These are phyloP conservation scores for Conoideocrella luteorostrata DNA, from an alignment of 2,329 filamentous ascomycete genomes.

Conservation along the genomic window DNA sequence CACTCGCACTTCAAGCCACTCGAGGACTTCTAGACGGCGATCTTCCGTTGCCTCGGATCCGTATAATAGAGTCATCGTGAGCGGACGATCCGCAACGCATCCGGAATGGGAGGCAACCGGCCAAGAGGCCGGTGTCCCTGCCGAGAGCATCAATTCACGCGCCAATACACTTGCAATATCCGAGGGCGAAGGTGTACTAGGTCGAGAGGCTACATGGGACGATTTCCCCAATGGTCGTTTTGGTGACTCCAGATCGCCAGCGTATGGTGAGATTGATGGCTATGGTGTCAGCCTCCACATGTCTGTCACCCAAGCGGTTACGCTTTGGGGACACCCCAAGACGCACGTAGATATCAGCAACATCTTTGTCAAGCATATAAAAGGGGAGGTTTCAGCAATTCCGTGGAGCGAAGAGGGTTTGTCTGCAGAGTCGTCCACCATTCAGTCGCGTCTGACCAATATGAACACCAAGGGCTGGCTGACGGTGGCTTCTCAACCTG, in stretches of 20 bases:
- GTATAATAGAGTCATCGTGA: slow-evolving; percentile 80
- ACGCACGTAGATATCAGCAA: slow-evolving; percentile 64
- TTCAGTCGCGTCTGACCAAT: slow-evolving; percentile 65
- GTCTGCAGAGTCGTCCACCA: slow-evolving; percentile 75
- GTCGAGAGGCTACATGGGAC: slow-evolving; percentile 95
- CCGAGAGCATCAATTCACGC: slow-evolving; percentile 66
- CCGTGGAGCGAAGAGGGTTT: slow-evolving; percentile 93
- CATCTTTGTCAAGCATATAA: slow-evolving; percentile 76
- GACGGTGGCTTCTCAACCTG: slow-evolving; percentile 93
- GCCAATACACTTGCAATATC: slow-evolving; percentile 88
- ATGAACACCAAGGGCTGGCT: slow-evolving; percentile 85
- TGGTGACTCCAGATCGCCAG: slow-evolving; percentile 86
- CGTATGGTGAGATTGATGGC: slow-evolving; percentile 95
- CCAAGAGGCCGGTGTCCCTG: slow-evolving; percentile 69
- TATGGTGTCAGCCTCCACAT: slow-evolving; percentile 96
- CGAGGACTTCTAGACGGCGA: slow-evolving; percentile 50
- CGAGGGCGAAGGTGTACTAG: slow-evolving; percentile 82
- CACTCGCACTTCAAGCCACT: slow-evolving; percentile 26
- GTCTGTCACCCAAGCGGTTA: slow-evolving; percentile 73
- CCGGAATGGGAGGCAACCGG: slow-evolving; percentile 67
- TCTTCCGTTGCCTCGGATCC: slow-evolving; percentile 80
- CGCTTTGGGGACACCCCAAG: slow-evolving; percentile 77
- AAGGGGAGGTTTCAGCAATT: slow-evolving; percentile 71
- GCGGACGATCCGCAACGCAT: slow-evolving; percentile 51
- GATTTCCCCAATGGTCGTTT: slow-evolving; percentile 96